phyloP scores from a whole-genome alignment of 768 basidiomycete genomes.

The Lentinus tigrinus region DNA sequence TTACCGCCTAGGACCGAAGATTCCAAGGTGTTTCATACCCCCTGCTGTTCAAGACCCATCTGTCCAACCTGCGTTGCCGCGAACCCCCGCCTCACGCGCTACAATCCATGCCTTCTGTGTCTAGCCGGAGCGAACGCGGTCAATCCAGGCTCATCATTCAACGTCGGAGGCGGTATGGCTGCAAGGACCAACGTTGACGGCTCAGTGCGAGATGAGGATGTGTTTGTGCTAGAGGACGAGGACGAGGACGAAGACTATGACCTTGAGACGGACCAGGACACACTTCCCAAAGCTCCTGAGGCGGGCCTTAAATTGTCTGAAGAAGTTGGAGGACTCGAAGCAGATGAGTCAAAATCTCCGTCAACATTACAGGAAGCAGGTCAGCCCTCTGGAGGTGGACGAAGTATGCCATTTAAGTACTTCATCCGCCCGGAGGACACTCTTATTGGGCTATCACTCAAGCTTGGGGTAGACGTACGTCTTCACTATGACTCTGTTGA shows the following conservation, averaged over 20 bases:
- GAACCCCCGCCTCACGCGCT: slow-evolving; percentile 65
- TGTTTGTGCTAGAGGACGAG: slow-evolving; percentile 66
- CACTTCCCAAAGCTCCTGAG: not conserved
- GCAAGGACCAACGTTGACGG: slow-evolving; percentile 45
- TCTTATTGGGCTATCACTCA: slow-evolving; percentile 61
- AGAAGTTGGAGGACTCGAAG: no score
- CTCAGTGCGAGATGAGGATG: slow-evolving; percentile 57
- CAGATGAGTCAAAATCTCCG: no score
- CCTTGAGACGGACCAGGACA: slow-evolving; percentile 20
- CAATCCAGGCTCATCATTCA: not conserved
- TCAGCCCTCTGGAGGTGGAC: not conserved
- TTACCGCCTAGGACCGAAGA: slow-evolving; percentile 22
- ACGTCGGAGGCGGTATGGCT: slow-evolving; percentile 17
- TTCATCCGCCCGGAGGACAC: slow-evolving; percentile 59
- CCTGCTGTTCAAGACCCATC: slow-evolving; percentile 65
- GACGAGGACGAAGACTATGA: slow-evolving; percentile 58
- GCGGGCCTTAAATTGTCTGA: no score
- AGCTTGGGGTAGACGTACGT: slow-evolving; percentile 61
- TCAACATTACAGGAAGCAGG: not conserved
- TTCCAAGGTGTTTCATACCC: slow-evolving; percentile 45
- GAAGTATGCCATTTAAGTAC: slow-evolving; percentile 37
- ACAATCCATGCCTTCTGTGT: slow-evolving; percentile 73
- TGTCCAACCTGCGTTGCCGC: slow-evolving; percentile 54
- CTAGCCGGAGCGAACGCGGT: slow-evolving; percentile 44
- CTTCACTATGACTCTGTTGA: not conserved